Base-by-base conservation (phyloP, 2,329 filamentous ascomycete genomes). In the Ceratocystiopsis brevicomis region DNA sequence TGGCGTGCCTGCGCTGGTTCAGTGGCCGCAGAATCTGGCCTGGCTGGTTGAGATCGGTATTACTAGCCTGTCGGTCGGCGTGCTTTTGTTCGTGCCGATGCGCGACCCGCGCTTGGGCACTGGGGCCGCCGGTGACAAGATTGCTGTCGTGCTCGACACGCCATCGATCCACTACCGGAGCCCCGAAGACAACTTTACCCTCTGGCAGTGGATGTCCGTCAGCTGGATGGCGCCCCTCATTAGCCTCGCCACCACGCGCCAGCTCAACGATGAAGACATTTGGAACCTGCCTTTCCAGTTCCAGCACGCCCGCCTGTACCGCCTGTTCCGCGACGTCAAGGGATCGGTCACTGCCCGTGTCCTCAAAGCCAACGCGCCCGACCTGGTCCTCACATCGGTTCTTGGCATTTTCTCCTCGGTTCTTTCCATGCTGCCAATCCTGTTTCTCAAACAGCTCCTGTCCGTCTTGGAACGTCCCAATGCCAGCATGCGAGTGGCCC, bases 141-240 rank as follows among this genome's bases (percentile, higher is more conserved):
- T 87, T 45, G 75, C 76, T 42, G 59, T 61, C 15, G 65, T 73
- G 2, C 74, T 69, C 13, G 49, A 52, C 19, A 45, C 50, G 4
- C 74, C 81, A 1, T 76, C 68, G 0, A 65, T 61, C 3, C 58
- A 66, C 2, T 61, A 81, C n/a, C 78, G 84, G 44, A 75, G 70
- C 36, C 78, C 86, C 0, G 86, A 94, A 56, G 86, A 94, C 51
- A 76, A 81, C 49, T 57, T 93, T 19, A 81, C 70, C 0, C 64
- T 87, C 1, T 86, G 83, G 71, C 81, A 87, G 51, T 94, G 84
- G 60, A 81, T 88, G 72, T 78, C 74, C 6, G 79, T 93, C 25
- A 81, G 74, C 0, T 94, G 86, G 86, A 78, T 93, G 61, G 64
- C 66, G 1, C 79, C 85, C 0, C 60, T 93, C 8, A 84, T 92